Conservation (phyloP, 768 basidiomycete genomes). For the Mycena crocata region DNA sequence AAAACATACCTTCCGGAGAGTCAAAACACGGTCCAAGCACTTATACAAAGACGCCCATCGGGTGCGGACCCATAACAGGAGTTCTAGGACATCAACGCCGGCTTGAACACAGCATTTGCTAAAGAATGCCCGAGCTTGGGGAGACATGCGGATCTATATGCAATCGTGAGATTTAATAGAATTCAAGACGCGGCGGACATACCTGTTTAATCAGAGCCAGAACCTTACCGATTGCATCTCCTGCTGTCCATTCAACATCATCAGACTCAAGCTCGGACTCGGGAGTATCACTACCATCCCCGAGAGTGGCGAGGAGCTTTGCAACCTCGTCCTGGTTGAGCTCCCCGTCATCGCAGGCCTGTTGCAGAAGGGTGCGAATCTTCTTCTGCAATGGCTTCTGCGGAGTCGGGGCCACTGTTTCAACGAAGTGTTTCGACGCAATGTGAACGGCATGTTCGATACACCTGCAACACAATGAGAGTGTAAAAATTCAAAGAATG, state of each 20-base stretch:
- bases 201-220: conserved; percentile 6
- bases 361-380: not conserved
- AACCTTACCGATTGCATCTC: not conserved
- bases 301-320: not conserved
- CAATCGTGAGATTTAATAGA: no score
- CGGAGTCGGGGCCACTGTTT: conserved; percentile 15
- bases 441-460: conserved; percentile 31
- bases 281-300: not conserved
- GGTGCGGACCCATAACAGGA: conserved; percentile 30
- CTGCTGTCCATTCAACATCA: not conserved
- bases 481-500: not conserved
- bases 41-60: conserved; percentile 33
- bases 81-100: conserved; percentile 10
- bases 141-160: conserved; percentile 27
- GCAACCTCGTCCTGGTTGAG: not conserved
- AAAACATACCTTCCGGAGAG: conserved; percentile 1
- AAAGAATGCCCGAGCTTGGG: conserved; percentile 33
- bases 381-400: conserved; percentile 22
- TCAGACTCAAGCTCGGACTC: not conserved
- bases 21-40: conserved; percentile 22
- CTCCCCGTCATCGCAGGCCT: not conserved
- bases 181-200: no score
- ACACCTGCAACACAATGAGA: conserved; percentile 1
- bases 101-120: conserved; percentile 15
- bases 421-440: conserved; percentile 20